Evolutionary conservation across 1,284 basidiomycete genomes (phyloP), one percentile per base, ranked within the genome.

Genomic region (Boletus hoseneyae): DNA sequence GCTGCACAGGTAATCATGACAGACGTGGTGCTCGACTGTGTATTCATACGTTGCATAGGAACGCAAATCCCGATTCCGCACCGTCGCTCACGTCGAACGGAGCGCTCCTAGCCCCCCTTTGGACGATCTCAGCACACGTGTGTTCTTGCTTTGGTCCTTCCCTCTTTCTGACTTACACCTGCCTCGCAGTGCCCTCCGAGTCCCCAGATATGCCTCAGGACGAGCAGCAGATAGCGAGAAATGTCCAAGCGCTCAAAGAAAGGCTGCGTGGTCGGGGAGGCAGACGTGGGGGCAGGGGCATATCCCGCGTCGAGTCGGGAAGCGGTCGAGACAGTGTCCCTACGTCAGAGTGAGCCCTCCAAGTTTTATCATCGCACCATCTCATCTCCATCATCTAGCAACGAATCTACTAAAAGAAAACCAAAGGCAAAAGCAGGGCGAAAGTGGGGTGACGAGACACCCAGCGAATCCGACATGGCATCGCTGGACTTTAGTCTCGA

Each of bases 141-240:
- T 44, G 67, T 55, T 11, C 37, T 33, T n/a, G 4, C 4, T 16
- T 39, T 42, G 18, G 8, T 11, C 29, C 25, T 11, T 23, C 12
- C 44, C 32, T 34, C 39, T 25, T 48, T 36, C 34, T 48, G 45
- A 48, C 21, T 7, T 11, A 12, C 16, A 23, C 30, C 1, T 34
- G 3, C 16, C n/a, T 34, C 5, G 2, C 52, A 88, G 85, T 73
- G 44, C 84, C 86, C 0, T 77, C 83, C 1, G 73, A 81, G 55
- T 73, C 76, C 13, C 68, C 74, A n/a, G 79, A 82, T 41, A 63
- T 69, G 3, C 71, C 79, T n/a, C 74, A 79, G 41, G 90, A 94
- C 56, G 90, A 90, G 47, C 85, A 95, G 62, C 85, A 93, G 61
- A 97, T 98, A 58, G 86, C 94, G 10, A 80, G 90, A 60, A 97